Percentiles rank a stretch among this genome's conserved stretches.
These are phyloP conservation scores for Rhizopogon vulgaris DNA, from an alignment of 768 basidiomycete species.

Conservation along the genomic window DNA sequence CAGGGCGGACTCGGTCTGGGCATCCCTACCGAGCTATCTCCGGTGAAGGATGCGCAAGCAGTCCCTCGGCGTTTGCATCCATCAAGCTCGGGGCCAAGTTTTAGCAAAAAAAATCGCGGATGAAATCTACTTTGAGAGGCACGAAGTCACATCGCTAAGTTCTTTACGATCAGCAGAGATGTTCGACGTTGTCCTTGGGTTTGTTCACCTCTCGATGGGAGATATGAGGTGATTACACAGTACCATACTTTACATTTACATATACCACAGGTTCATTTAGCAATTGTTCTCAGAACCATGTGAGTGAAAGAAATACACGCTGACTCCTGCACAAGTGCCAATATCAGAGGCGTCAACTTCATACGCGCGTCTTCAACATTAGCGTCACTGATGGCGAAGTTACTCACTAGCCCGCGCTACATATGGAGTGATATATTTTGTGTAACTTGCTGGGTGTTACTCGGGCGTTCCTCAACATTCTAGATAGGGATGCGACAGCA, in stretches of 20 bases:
- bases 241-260: background rate
- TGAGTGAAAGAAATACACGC: no score
- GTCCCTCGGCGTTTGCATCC: conserved; percentile 40
- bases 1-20: conserved; percentile 39
- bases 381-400: no score
- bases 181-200: background rate
- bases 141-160: background rate
- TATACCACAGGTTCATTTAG: background rate
- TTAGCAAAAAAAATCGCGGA: background rate
- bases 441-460: no score
- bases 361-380: no score
- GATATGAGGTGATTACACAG: background rate
- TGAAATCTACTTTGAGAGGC: background rate
- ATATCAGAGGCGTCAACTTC: no score
- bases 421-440: no score
- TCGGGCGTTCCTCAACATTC: no score
- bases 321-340: no score
- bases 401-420: no score
- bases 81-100: conserved; percentile 12
- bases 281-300: no score
- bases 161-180: background rate
- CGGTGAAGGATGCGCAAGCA: conserved; percentile 50
- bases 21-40: conserved; percentile 64
- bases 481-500: no score
- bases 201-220: background rate